These are phyloP conservation scores for Tranzscheliella williamsii DNA, from an alignment of 1,284 basidiomycete species.

Conservation along the genomic window DNA sequence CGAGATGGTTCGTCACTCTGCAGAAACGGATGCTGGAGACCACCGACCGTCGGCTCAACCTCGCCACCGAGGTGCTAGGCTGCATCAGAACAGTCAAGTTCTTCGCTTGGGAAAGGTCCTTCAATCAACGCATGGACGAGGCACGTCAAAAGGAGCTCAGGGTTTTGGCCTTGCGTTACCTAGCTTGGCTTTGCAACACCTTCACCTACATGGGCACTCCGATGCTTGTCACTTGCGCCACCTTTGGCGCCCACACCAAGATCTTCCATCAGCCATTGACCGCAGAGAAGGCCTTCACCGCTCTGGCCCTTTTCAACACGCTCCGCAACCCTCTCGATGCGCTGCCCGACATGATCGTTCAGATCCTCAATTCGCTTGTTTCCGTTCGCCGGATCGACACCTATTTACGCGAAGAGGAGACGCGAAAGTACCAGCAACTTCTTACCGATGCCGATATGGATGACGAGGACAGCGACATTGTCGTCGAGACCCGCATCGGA, in stretches of 20 bases:
- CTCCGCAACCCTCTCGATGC: constrained; percentile 52
- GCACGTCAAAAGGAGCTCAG: constrained; percentile 63
- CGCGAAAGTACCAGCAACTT: constrained; percentile 66
- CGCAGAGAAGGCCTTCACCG: constrained; percentile 65
- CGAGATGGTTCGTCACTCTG: constrained; percentile 63
- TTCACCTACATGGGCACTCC: constrained; percentile 67
- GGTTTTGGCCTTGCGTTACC: constrained; percentile 62
- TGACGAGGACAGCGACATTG: constrained; percentile 9
- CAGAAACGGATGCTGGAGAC: constrained; percentile 64
- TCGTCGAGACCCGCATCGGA: constrained; percentile 60
- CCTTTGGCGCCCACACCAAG: constrained; percentile 69
- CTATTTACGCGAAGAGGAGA: constrained; percentile 66
- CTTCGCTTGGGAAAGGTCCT: constrained; percentile 65
- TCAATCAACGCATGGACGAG: constrained; percentile 64
- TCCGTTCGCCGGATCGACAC: constrained; percentile 61
- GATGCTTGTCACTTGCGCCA: constrained; percentile 69
- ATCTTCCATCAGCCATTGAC: constrained; percentile 64
- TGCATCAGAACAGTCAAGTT: constrained; percentile 69
- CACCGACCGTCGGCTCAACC: constrained; percentile 65
- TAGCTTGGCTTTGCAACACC: constrained; percentile 61
- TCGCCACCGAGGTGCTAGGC: constrained; percentile 66
- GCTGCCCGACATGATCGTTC: constrained; percentile 62
- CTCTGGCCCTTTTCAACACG: constrained; percentile 65
- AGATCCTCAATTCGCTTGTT: constrained; percentile 61
- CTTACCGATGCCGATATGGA: constrained; percentile 56